phyloP scores from a whole-genome alignment of 352 stramenopile genomes.

The Pythium chondricola region DNA sequence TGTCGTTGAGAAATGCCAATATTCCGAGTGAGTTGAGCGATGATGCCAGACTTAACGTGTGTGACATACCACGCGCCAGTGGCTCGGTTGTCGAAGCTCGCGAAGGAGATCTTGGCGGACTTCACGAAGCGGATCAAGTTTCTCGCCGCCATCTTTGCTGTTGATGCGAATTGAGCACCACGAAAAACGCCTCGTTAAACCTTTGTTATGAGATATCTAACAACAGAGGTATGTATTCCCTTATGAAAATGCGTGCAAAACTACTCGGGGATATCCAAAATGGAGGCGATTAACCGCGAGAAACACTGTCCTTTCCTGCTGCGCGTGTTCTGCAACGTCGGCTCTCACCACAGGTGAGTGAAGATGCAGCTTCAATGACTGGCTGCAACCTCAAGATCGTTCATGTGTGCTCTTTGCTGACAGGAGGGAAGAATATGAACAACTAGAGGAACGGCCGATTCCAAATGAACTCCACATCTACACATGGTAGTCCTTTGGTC shows the following conservation, averaged over 20 bases:
- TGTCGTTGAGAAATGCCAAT: slow-evolving; percentile 15
- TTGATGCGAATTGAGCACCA: slow-evolving; percentile 6
- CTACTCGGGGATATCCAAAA: background rate
- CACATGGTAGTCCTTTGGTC: slow-evolving; percentile 42
- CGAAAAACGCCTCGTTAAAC: slow-evolving; percentile 11
- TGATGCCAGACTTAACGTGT: too few species aligned
- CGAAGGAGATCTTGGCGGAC: slow-evolving; percentile 81
- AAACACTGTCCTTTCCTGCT: slow-evolving; percentile 66
- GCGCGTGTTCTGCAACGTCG: slow-evolving; percentile 56
- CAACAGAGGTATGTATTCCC: slow-evolving; percentile 1
- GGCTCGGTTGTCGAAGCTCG: slow-evolving; percentile 65
- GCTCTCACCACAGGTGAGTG: slow-evolving; percentile 41
- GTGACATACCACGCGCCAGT: slow-evolving; percentile 65
- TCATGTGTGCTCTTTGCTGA: background rate
- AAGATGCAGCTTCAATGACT: background rate
- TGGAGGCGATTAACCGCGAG: slow-evolving; percentile 42
- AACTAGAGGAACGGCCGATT: slow-evolving; percentile 41
- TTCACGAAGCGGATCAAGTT: slow-evolving; percentile 86
- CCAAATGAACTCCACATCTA: slow-evolving; percentile 68
- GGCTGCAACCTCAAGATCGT: background rate
- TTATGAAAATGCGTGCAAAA: background rate
- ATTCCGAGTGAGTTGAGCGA: too few species aligned
- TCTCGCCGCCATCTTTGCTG: slow-evolving; percentile 56
- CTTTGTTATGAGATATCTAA: slow-evolving; percentile 12
- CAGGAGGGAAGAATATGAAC: slow-evolving; percentile 54